A percentile compares a stretch with the other conserved stretches of the same genome.
These are phyloP conservation scores for Crithidia fasciculata DNA, from an alignment of 208 protist species.

Conservation along the genomic window DNA sequence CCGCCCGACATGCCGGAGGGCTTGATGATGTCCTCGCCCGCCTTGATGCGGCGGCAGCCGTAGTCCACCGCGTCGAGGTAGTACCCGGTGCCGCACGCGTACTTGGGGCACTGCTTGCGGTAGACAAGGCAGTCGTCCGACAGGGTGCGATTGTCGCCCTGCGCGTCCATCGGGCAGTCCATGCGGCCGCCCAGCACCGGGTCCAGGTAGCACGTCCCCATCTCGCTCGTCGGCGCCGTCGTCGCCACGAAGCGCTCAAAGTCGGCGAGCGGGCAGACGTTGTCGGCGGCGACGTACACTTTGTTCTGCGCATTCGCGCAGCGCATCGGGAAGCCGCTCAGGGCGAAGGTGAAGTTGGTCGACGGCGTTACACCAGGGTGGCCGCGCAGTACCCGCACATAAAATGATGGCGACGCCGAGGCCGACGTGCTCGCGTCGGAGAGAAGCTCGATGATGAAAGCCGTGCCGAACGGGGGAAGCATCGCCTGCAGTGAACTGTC, in stretches of 20 bases:
- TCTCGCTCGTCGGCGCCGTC: slow-evolving; percentile 44
- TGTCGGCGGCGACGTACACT: slow-evolving; percentile 44
- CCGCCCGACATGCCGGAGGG: slow-evolving; percentile 21
- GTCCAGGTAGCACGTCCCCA: slow-evolving; percentile 69
- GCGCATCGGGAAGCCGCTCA: slow-evolving; percentile 40
- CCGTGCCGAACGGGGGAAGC: slow-evolving; percentile 67
- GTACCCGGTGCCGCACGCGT: slow-evolving; percentile 50
- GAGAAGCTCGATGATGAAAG: slow-evolving; percentile 67
- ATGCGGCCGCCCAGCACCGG: slow-evolving; percentile 39
- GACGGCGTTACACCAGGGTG: slow-evolving; percentile 50
- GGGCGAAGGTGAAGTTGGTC: slow-evolving; percentile 42
- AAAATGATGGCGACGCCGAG: slow-evolving; percentile 14
- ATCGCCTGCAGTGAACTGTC: slow-evolving; percentile 45
- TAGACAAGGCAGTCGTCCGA: slow-evolving; percentile 45
- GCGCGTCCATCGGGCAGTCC: slow-evolving; percentile 36
- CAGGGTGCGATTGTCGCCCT: slow-evolving; percentile 15
- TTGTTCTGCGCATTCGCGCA: slow-evolving; percentile 45
- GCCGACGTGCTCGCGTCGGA: slow-evolving; percentile 3
- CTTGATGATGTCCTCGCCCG: not conserved
- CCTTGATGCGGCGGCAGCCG: slow-evolving; percentile 33
- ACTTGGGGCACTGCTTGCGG: slow-evolving; percentile 45
- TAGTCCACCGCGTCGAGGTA: slow-evolving; percentile 38
- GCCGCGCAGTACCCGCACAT: slow-evolving; percentile 60
- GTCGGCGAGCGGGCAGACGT: slow-evolving; percentile 60
- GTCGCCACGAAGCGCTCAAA: slow-evolving; percentile 60